phyloP scores from a whole-genome alignment of 208 protist genomes.

The Trypanosoma cruzi region DNA sequence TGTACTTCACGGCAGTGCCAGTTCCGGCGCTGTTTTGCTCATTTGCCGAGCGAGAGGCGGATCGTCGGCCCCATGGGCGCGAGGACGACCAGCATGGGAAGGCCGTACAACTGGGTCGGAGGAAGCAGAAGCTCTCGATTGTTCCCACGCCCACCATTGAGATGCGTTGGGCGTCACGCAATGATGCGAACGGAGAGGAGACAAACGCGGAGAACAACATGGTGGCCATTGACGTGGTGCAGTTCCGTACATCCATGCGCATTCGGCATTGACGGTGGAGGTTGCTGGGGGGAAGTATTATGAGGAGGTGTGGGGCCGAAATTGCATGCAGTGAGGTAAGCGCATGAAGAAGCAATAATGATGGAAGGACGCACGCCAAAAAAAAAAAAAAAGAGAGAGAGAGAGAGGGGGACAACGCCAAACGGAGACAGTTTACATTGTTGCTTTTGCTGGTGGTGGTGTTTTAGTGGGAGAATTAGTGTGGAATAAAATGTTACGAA shows the following conservation, averaged over 20 bases:
- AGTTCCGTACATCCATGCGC: conserved; percentile 59
- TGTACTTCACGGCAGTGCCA: conserved; percentile 79
- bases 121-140: neutral
- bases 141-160: conserved; percentile 60
- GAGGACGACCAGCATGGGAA: neutral
- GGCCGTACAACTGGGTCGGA: neutral
- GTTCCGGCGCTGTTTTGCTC: conserved; percentile 35
- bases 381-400: too few relatives aligned
- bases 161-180: conserved; percentile 52
- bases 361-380: too few relatives aligned
- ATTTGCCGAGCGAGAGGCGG: conserved; percentile 5
- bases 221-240: conserved; percentile 76
- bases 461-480: too few relatives aligned
- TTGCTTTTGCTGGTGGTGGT: too few relatives aligned
- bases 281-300: neutral
- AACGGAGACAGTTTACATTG: too few relatives aligned
- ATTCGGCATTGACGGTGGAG: conserved; percentile 22
- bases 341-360: too few relatives aligned
- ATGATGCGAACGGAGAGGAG: neutral
- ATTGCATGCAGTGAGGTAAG: conserved; percentile 2
- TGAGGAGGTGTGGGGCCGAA: neutral
- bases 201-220: neutral
- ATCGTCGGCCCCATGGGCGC: neutral
- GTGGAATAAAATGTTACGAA: too few relatives aligned
- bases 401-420: too few relatives aligned